Base-by-base conservation (phyloP, 805 yeast genomes). In the Wickerhamiella lipophila region DNA sequence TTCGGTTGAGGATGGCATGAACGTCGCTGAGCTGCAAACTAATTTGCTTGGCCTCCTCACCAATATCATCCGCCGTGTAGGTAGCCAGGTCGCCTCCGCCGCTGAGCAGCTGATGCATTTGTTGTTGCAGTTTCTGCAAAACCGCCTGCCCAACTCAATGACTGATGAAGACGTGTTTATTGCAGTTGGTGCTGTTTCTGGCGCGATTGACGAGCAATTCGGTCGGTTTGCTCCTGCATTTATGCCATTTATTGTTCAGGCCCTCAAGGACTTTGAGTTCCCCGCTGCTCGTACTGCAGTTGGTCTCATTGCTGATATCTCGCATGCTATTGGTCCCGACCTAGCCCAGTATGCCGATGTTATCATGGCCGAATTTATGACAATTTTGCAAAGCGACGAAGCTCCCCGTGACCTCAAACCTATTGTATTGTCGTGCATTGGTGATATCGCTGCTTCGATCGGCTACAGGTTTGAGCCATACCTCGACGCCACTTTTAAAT, bases 101-200 rank as follows among this genome's bases (percentile, higher is more conserved):
- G 73, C 95, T 11, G 96, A 89, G 64, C 75, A 73, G 61, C 72
- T 92, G 62, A 88, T 89, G 96, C 77, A 78, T 44, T 70, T 86
- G 63, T 81, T 89, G 60, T 68, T 88, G 60, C 79, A 77, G 60
- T 69, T 92, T 59, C 70, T 92, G 61, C 75, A 74, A 75, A 77
- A 60, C 56, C 71, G 69, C 65, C 69, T 68, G 58, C 77, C 81
- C 44, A 80, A 80, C 64, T 77, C 94, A 8, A 68, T 86, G 46
- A 79, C 89, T 49, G 98, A 92, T 64, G 98, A 92, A 67, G 98
- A 92, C 64, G 78, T 92, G 7, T 84, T 87, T 64, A 84, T 86
- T 61, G 94, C 95, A 13, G 78, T 92, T 55, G 82, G 95, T 30
- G 84, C 97, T 0, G 75, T 92, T 52, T 92, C 97, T 2, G 74